A percentile compares a stretch with the other conserved stretches of the same genome.
phyloP scores from a whole-genome alignment of 257 asterid genomes.

The Nicotiana tabacum region DNA sequence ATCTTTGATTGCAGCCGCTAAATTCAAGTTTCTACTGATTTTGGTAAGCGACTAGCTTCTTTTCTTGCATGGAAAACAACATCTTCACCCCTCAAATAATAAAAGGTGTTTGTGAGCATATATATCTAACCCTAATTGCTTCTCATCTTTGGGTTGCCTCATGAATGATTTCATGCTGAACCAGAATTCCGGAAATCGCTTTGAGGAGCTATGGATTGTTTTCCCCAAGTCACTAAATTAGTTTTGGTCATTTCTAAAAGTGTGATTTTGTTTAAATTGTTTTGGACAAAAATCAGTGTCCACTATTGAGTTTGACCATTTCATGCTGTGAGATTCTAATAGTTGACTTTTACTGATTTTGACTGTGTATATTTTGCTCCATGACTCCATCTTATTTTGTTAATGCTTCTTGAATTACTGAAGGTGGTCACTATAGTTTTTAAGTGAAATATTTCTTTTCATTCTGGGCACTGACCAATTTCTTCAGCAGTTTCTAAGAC shows the following conservation, averaged over 20 bases:
- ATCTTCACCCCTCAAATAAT: not conserved
- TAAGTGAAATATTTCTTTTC: not conserved
- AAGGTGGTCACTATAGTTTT: not conserved
- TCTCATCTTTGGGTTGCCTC: not conserved
- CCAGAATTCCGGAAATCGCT: not conserved
- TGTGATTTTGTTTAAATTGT: not conserved
- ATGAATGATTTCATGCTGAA: constrained; percentile 1
- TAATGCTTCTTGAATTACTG: not conserved
- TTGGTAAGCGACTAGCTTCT: constrained; percentile 45
- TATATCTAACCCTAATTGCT: not conserved
- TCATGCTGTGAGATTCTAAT: not conserved
- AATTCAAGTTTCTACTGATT: constrained; percentile 60
- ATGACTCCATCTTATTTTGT: not conserved
- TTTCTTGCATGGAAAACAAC: not conserved
- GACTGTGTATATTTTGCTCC: not conserved
- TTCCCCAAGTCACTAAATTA: not conserved
- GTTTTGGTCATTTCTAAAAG: not conserved
- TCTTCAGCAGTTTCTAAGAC: not conserved
- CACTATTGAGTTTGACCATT: not conserved
- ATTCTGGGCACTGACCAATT: not conserved
- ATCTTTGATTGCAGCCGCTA: constrained; percentile 58
- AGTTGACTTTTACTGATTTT: not conserved
- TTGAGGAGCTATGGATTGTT: not conserved
- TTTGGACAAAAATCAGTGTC: not conserved
- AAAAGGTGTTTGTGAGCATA: not conserved